A percentile compares a stretch with the other conserved stretches of the same genome.
Evolutionary conservation across 208 protist genomes (phyloP).

Genomic region (Leishmania turanica): DNA sequence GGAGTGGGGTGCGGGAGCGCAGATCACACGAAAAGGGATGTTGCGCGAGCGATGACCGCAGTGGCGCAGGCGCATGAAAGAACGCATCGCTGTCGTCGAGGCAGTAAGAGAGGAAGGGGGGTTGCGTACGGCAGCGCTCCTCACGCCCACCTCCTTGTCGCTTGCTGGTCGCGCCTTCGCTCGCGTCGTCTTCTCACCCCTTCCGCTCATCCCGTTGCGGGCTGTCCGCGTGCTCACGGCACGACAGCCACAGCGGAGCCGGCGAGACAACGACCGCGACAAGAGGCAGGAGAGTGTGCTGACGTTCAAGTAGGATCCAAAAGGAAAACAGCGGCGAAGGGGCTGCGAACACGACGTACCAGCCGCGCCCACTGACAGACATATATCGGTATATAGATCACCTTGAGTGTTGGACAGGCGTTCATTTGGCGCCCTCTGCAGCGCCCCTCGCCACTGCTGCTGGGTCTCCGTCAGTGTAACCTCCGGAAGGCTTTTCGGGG

Average conservation of each 20-base stretch:
- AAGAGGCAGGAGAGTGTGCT: neutral
- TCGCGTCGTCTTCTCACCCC: neutral
- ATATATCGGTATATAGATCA: neutral
- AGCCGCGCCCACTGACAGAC: neutral
- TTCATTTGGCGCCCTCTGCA: neutral
- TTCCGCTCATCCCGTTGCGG: neutral
- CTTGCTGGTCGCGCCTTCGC: neutral
- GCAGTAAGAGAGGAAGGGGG: neutral
- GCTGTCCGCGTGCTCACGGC: neutral
- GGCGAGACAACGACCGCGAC: neutral
- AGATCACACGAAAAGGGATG: neutral
- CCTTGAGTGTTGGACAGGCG: no score
- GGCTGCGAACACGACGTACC: neutral
- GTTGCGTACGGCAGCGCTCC: neutral
- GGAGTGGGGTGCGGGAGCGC: neutral
- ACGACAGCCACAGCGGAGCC: neutral
- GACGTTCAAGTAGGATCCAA: neutral
- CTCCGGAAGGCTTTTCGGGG: neutral
- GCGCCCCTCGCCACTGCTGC: neutral
- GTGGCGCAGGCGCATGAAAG: neutral
- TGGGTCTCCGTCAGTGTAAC: neutral
- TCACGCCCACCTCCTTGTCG: neutral
- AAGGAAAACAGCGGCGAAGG: neutral
- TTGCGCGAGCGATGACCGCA: neutral
- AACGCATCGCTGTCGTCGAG: neutral